Conservation (phyloP, 2,329 filamentous ascomycete genomes). For the Ophiostoma ips region DNA sequence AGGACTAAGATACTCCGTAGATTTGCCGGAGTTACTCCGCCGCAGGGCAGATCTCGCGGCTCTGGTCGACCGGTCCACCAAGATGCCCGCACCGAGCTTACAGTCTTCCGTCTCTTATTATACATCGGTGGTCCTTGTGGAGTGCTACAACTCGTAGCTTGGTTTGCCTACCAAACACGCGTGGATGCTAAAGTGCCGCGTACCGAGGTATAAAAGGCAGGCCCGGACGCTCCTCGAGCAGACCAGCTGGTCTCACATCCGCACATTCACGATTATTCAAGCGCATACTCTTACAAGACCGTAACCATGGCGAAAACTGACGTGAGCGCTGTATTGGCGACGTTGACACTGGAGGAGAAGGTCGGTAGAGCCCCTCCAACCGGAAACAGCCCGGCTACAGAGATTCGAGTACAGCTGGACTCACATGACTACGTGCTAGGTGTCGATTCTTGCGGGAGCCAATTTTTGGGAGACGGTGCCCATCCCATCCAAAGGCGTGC, state of each 20-base stretch:
- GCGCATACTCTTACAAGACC: background rate
- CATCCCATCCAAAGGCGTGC: background rate
- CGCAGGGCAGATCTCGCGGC: background rate
- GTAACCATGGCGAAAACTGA: background rate
- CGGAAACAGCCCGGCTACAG: background rate
- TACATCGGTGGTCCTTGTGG: too few relatives aligned
- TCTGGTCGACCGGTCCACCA: too few relatives aligned
- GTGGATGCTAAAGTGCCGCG: too few relatives aligned
- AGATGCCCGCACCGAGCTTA: too few relatives aligned
- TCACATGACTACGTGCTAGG: background rate
- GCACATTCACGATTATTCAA: background rate
- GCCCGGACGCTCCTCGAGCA: background rate
- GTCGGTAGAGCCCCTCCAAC: background rate
- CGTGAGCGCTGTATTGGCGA: background rate
- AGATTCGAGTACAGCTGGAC: background rate
- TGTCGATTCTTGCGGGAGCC: background rate
- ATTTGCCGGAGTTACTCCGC: background rate
- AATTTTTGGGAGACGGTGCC: slow-evolving; percentile 1
- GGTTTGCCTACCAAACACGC: too few relatives aligned
- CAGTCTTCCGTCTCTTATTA: too few relatives aligned
- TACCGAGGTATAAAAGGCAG: background rate
- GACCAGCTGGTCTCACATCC: background rate
- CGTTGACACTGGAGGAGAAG: slow-evolving; percentile 2
- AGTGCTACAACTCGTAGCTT: too few relatives aligned
- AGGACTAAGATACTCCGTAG: background rate